phyloP scores from a whole-genome alignment of 176 grass and related monocot genomes.

The Rhipidocladum racemiflorum region DNA sequence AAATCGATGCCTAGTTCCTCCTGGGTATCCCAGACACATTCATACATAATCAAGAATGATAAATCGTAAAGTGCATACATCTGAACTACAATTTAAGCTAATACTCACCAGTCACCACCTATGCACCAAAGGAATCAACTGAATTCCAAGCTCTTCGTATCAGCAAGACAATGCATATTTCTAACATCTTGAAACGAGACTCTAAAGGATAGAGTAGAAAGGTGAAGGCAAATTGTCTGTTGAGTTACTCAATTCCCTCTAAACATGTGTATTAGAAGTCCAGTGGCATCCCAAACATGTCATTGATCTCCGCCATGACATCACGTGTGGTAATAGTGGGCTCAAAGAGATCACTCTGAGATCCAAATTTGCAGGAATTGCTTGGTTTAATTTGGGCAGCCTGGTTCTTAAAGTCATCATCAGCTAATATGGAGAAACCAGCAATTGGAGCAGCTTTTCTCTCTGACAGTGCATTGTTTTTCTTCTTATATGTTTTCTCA shows the following conservation, averaged over 20 bases:
- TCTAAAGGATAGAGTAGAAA: neutral
- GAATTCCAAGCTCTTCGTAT: conserved; percentile 5
- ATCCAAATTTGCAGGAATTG: conserved; percentile 36
- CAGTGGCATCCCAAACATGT: conserved; percentile 80
- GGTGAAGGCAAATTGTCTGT: neutral
- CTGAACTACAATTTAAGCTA: neutral
- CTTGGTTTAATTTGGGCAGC: conserved; percentile 17
- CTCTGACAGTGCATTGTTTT: conserved; percentile 31
- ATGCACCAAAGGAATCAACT: neutral
- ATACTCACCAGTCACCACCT: conserved; percentile 4
- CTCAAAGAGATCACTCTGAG: conserved; percentile 67
- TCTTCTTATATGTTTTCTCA: conserved; percentile 42
- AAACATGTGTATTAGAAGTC: conserved; percentile 47
- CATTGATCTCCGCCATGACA: conserved; percentile 85
- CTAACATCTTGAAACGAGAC: neutral
- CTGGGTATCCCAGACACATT: neutral
- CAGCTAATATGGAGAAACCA: conserved; percentile 69
- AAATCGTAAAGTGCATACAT: neutral
- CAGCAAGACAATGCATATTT: conserved; percentile 17
- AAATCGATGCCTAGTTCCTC: too few species aligned
- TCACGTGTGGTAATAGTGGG: conserved; percentile 74
- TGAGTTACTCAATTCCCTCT: conserved; percentile 14
- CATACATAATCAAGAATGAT: neutral
- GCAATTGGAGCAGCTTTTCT: conserved; percentile 35
- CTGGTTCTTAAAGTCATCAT: conserved; percentile 48